Conservation (phyloP, 306 rosid species). For the Lagenaria siceraria region DNA sequence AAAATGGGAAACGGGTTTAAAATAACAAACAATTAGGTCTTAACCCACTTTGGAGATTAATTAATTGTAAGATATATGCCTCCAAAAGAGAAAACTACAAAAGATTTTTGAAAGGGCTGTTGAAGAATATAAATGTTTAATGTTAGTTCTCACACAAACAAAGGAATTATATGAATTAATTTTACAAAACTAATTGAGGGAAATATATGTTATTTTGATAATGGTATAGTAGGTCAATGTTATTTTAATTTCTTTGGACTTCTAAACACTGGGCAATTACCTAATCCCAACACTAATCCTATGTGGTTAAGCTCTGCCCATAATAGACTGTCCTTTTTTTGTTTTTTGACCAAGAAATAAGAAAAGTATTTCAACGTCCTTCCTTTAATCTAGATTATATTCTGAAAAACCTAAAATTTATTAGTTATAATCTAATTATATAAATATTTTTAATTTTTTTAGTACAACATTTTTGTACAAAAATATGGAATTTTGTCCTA, state of each 20-base stretch:
- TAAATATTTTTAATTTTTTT: too few relatives aligned
- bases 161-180: not conserved
- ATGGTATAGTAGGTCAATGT: not conserved
- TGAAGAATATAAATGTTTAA: not conserved
- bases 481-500: too few relatives aligned
- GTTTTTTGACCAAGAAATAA: not conserved
- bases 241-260: not conserved
- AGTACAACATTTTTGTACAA: too few relatives aligned
- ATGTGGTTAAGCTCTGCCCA: not conserved
- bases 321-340: not conserved
- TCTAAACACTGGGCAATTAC: not conserved
- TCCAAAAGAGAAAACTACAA: not conserved
- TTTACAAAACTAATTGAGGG: too few relatives aligned
- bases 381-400: not conserved
- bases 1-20: not conserved
- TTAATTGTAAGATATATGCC: not conserved
- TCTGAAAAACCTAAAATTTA: not conserved
- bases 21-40: not conserved
- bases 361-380: not conserved
- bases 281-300: not conserved
- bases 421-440: too few relatives aligned
- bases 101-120: not conserved
- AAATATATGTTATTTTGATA: not conserved
- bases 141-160: not conserved
- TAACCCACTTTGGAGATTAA: not conserved